phyloP scores from a whole-genome alignment of 805 yeast genomes.

The Cephaloascus fragrans region DNA sequence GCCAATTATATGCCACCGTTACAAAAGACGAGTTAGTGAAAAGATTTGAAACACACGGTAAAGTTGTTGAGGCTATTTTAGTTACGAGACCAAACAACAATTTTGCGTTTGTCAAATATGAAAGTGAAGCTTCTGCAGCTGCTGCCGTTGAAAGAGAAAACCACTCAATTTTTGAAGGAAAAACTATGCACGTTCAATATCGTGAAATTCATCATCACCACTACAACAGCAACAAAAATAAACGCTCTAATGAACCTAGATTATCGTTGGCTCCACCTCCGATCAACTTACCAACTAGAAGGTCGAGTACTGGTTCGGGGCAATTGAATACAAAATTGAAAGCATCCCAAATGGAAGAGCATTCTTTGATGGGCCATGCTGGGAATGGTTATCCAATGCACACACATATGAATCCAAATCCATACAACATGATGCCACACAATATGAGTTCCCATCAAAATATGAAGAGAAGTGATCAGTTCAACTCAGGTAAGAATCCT shows the following conservation, averaged over 20 bases:
- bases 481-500: slow-evolving; percentile 6
- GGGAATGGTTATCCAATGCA: neutral
- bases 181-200: slow-evolving; percentile 80
- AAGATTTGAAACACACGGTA: slow-evolving; percentile 62
- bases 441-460: slow-evolving; percentile 2
- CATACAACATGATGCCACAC: slow-evolving; percentile 1
- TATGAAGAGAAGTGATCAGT: slow-evolving; percentile 1
- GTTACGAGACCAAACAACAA: slow-evolving; percentile 40
- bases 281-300: slow-evolving; percentile 45
- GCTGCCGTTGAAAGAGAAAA: slow-evolving; percentile 81
- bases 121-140: slow-evolving; percentile 66
- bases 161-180: slow-evolving; percentile 63
- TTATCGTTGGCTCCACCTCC: slow-evolving; percentile 76
- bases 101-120: slow-evolving; percentile 68
- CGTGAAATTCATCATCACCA: slow-evolving; percentile 43
- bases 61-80: slow-evolving; percentile 44
- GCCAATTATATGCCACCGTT: slow-evolving; percentile 51
- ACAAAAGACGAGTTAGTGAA: slow-evolving; percentile 44
- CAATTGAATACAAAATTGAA: slow-evolving; percentile 1
- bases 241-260: slow-evolving; percentile 7
- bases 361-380: neutral
- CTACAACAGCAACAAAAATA: slow-evolving; percentile 11
- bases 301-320: slow-evolving; percentile 12
- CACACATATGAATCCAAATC: neutral
- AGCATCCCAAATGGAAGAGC: neutral